A percentile compares a stretch with the other conserved stretches of the same genome.
phyloP scores from a whole-genome alignment of 2,329 filamentous ascomycete species.

The Myrmaecium sp. region DNA sequence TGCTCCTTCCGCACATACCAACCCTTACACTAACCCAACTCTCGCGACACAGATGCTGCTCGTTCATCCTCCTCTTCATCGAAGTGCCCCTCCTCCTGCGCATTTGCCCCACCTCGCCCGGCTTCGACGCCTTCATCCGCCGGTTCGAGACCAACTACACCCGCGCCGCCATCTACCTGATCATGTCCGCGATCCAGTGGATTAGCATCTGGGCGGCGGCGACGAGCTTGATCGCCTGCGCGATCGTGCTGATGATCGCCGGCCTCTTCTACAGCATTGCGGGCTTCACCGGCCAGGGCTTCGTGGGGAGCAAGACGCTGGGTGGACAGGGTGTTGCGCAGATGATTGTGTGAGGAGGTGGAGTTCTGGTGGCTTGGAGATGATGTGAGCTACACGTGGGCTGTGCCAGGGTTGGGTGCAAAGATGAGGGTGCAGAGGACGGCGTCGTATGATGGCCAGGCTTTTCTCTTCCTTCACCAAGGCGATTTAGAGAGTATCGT shows the following conservation, averaged over 20 bases:
- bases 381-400: too few species aligned
- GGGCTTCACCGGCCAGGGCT: constrained; percentile 66
- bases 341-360: constrained; percentile 91
- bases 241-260: constrained; percentile 62
- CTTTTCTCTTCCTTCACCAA: too few species aligned
- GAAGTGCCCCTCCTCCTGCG: constrained; percentile 85
- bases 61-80: constrained; percentile 34
- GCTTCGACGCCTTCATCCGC: constrained; percentile 80
- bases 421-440: too few species aligned
- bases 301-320: constrained; percentile 87
- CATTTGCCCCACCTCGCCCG: constrained; percentile 87
- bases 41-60: constrained; percentile 20
- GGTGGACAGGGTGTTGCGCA: constrained; percentile 87
- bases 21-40: constrained; percentile 2
- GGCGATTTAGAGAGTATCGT: too few species aligned
- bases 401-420: too few species aligned
- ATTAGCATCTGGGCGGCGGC: constrained; percentile 48
- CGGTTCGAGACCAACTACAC: constrained; percentile 92
- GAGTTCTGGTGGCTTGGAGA: too few species aligned
- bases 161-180: constrained; percentile 71
- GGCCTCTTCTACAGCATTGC: constrained; percentile 67
- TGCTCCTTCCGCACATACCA: background rate
- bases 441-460: too few species aligned
- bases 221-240: constrained; percentile 71
- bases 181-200: constrained; percentile 74